Percentiles rank a stretch among this genome's conserved stretches.
phyloP scores from a whole-genome alignment of 163 green algal genomes.

The Prototheca wickerhamii region DNA sequence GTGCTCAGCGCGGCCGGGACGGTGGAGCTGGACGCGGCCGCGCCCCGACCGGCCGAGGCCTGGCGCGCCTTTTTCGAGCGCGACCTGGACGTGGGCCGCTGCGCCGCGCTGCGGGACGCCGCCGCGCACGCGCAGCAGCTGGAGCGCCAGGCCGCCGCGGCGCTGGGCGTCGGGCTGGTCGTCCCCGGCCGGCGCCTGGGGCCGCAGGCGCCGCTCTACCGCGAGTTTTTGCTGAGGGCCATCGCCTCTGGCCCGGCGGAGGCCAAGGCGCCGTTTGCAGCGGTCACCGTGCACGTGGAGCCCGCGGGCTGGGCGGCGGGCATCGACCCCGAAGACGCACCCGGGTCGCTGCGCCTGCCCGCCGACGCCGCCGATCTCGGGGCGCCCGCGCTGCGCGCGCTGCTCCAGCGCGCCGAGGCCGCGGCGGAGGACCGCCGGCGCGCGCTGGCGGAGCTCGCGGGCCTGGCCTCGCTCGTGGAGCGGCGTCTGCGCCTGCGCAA shows the following conservation, averaged over 20 bases:
- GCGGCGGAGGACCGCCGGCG: background rate
- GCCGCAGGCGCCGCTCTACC: slow-evolving; percentile 19
- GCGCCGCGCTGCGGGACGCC: slow-evolving; percentile 8
- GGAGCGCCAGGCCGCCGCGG: slow-evolving; percentile 17
- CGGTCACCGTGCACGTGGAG: too few species aligned
- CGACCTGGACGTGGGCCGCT: slow-evolving; percentile 13
- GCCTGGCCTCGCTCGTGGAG: slow-evolving; percentile 8
- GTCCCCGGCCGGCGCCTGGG: slow-evolving; percentile 18
- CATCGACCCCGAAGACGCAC: too few species aligned
- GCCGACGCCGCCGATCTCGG: slow-evolving; percentile 5
- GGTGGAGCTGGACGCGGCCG: slow-evolving; percentile 4
- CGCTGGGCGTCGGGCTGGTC: slow-evolving; percentile 34
- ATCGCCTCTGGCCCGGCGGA: too few species aligned
- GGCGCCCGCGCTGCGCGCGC: slow-evolving; percentile 4
- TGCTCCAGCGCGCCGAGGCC: background rate
- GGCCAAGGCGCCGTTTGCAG: too few species aligned
- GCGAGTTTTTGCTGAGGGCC: slow-evolving; percentile 6
- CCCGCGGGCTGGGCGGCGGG: too few species aligned
- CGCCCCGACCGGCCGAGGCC: background rate
- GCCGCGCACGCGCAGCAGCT: slow-evolving; percentile 1
- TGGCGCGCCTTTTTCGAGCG: background rate
- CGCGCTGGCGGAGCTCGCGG: slow-evolving; percentile 7
- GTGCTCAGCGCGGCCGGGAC: slow-evolving; percentile 15
- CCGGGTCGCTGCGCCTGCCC: background rate
- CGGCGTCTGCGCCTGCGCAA: slow-evolving; percentile 21